Conservation (phyloP, 1,284 basidiomycete genomes). For the Anthracocystis walkeri region DNA sequence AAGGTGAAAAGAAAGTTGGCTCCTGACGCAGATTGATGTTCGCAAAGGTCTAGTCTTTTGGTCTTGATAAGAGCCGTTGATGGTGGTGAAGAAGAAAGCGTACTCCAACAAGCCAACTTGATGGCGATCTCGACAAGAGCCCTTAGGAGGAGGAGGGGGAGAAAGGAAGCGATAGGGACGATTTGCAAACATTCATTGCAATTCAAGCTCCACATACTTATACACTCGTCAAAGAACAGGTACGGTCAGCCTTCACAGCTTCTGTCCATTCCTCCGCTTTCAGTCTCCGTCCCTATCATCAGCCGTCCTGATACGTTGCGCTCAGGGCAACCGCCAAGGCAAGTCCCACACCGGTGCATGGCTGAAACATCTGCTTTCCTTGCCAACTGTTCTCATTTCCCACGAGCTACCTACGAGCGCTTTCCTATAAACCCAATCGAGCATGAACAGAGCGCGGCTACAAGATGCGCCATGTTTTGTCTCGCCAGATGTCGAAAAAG, state of each 20-base stretch:
- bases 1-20: not conserved
- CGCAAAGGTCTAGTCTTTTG: too few species aligned
- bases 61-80: not conserved
- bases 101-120: not conserved
- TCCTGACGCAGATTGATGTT: too few species aligned
- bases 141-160: not conserved
- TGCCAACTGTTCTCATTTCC: not conserved
- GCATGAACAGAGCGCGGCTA: too few species aligned
- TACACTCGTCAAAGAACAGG: not conserved
- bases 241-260: not conserved
- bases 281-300: not conserved
- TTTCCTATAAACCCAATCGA: too few species aligned
- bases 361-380: constrained; percentile 6
- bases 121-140: not conserved
- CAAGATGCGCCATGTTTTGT: too few species aligned
- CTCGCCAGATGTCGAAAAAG: too few species aligned
- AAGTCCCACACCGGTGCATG: not conserved
- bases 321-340: too few species aligned
- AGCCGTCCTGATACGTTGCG: too few species aligned
- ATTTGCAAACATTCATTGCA: not conserved
- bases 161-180: not conserved
- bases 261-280: not conserved
- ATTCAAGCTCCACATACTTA: not conserved
- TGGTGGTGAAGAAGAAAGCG: not conserved
- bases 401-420: not conserved